Evolutionary conservation across 2,329 filamentous ascomycete genomes (phyloP).

Genomic region (Sporothrix curviconia): DNA sequence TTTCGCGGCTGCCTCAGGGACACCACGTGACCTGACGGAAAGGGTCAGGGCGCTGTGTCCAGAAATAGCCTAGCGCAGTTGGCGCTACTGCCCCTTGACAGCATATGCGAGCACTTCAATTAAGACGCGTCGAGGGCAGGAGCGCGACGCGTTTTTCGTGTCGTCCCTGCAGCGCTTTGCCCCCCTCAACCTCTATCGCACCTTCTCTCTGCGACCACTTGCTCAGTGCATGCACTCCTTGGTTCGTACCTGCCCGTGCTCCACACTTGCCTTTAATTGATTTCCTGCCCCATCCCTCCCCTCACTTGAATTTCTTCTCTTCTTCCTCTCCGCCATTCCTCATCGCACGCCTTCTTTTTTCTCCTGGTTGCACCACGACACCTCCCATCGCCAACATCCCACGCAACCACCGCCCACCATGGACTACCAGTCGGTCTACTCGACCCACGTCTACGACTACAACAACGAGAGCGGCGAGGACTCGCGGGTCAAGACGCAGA

Average conservation of each 20-base stretch:
- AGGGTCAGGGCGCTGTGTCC: neutral
- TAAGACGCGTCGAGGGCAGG: slow-evolving; percentile 16
- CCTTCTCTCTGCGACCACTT: neutral
- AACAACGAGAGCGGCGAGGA: slow-evolving; percentile 61
- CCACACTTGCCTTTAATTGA: neutral
- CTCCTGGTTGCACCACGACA: neutral
- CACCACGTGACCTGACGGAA: slow-evolving; percentile 5
- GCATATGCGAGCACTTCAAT: slow-evolving; percentile 21
- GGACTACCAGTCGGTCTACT: slow-evolving; percentile 85
- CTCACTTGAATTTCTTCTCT: neutral
- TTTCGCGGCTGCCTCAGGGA: neutral
- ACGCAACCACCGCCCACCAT: slow-evolving; percentile 40
- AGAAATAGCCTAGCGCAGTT: neutral
- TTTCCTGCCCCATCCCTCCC: neutral
- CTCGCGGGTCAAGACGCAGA: slow-evolving; percentile 64
- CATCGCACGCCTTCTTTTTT: neutral
- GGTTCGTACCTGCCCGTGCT: neutral
- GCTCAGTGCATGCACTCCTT: neutral
- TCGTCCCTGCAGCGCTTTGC: neutral
- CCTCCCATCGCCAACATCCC: neutral
- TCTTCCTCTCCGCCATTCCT: neutral
- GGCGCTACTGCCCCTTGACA: neutral
- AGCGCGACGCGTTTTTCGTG: slow-evolving; percentile 20
- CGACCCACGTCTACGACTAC: slow-evolving; percentile 71
- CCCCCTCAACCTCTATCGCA: slow-evolving; percentile 7